A percentile compares a stretch with the other conserved stretches of the same genome.
These are phyloP conservation scores for Neofusicoccum parvum DNA, from an alignment of 2,329 filamentous ascomycete species.

Conservation along the genomic window DNA sequence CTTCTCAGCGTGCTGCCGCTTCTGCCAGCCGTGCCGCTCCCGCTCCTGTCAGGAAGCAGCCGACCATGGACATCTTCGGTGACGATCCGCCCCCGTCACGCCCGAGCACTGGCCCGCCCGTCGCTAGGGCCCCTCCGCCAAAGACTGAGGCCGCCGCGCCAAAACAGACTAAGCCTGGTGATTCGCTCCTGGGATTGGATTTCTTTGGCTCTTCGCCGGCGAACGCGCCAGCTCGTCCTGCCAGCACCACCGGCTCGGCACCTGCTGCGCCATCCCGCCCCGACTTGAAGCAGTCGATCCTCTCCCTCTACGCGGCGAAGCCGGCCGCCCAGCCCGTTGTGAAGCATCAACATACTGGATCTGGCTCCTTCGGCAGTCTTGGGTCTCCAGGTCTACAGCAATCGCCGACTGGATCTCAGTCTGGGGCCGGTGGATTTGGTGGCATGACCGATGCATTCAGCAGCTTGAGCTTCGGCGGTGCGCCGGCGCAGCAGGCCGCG, in stretches of 20 bases:
- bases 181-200: conserved; percentile 89
- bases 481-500: conserved; percentile 48
- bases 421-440: conserved; percentile 47
- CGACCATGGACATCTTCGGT: conserved; percentile 77
- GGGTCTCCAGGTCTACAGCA: conserved; percentile 48
- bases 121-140: conserved; percentile 59
- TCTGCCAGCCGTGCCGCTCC: conserved; percentile 39
- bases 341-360: conserved; percentile 55
- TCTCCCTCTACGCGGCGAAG: conserved; percentile 87
- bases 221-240: conserved; percentile 65
- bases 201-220: conserved; percentile 78
- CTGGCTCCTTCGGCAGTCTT: conserved; percentile 51
- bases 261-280: conserved; percentile 73
- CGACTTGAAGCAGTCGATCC: conserved; percentile 94
- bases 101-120: conserved; percentile 72
- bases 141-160: conserved; percentile 64
- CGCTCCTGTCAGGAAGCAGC: conserved; percentile 16
- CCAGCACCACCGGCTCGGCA: conserved; percentile 65
- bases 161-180: conserved; percentile 69
- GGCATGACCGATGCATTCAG: conserved; percentile 82
- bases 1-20: conserved; percentile 54
- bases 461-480: conserved; percentile 62
- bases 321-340: conserved; percentile 71
- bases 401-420: conserved; percentile 29
- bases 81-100: conserved; percentile 68